These are phyloP conservation scores for Protoeuglena noctilucae DNA, from an alignment of 139 green algal species.

Conservation along the genomic window DNA sequence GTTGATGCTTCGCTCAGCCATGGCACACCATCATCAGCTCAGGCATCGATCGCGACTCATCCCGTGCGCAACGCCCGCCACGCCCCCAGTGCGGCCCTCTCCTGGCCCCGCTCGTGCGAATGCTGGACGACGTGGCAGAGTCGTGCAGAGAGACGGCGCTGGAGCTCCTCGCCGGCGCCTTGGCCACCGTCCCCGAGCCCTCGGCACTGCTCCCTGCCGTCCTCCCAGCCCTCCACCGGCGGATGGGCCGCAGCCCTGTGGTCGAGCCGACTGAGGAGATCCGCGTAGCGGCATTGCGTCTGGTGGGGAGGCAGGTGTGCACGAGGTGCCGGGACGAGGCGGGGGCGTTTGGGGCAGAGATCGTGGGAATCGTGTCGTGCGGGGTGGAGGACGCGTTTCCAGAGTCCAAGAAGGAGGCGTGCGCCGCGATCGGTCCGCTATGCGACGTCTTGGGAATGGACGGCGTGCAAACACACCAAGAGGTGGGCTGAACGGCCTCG, in stretches of 20 bases:
- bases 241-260: conserved; percentile 36
- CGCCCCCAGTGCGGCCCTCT: conserved; percentile 21
- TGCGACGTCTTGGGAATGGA: no score
- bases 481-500: no score
- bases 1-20: no score
- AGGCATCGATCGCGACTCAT: no score
- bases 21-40: no score
- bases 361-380: conserved; percentile 7
- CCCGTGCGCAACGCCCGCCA: no score
- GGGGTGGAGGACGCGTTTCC: conserved; percentile 45
- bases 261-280: conserved; percentile 44
- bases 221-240: conserved; percentile 26
- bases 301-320: conserved; percentile 10
- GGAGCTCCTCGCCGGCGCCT: conserved; percentile 20
- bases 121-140: conserved; percentile 42
- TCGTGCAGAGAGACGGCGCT: conserved; percentile 22
- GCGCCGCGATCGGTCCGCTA: conserved; percentile 12
- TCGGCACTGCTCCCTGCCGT: conserved; percentile 28
- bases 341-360: conserved; percentile 7
- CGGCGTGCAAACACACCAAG: no score
- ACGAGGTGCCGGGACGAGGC: neutral
- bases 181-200: conserved; percentile 12
- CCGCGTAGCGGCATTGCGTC: conserved; percentile 10
- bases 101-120: conserved; percentile 24
- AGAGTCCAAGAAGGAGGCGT: conserved; percentile 52